These are phyloP conservation scores for Talaromyces marneffei DNA, from an alignment of 2,329 filamentous ascomycete genomes.

Conservation along the genomic window DNA sequence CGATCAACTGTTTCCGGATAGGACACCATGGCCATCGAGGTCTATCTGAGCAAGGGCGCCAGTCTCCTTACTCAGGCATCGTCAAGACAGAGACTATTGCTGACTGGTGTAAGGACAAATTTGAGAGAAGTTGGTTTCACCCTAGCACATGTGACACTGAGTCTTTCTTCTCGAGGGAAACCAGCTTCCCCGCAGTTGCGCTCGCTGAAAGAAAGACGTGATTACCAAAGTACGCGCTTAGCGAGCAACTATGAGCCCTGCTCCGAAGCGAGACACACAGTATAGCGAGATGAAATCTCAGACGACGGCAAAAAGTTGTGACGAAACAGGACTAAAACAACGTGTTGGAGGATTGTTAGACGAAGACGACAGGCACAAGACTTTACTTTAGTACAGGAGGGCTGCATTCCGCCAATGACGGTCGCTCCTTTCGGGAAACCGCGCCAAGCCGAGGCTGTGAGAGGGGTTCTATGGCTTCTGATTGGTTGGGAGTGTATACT, in stretches of 20 bases:
- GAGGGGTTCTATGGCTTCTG: background rate
- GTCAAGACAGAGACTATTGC: background rate
- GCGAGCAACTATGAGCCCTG: background rate
- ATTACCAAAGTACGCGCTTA: background rate
- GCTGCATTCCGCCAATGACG: background rate
- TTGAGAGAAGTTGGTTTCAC: background rate
- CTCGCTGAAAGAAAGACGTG: background rate
- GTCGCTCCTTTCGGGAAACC: background rate
- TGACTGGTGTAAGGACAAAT: background rate
- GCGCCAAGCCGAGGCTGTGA: slow-evolving; percentile 9
- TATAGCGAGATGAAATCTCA: background rate
- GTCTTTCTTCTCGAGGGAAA: background rate
- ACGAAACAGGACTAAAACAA: background rate
- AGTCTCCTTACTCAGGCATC: slow-evolving; percentile 13
- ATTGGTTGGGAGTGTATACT: background rate
- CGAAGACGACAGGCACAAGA: background rate
- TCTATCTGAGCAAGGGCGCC: slow-evolving; percentile 12
- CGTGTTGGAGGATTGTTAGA: background rate
- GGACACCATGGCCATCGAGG: slow-evolving; percentile 31
- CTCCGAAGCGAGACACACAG: background rate
- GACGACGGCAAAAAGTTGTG: background rate
- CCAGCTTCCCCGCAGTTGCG: slow-evolving; percentile 4
- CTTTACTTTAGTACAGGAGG: background rate
- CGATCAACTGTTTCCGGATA: slow-evolving; percentile 45
- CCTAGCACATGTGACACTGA: background rate